These are phyloP conservation scores for Tagetes erecta DNA, from an alignment of 129 eudicot species.

Conservation along the genomic window DNA sequence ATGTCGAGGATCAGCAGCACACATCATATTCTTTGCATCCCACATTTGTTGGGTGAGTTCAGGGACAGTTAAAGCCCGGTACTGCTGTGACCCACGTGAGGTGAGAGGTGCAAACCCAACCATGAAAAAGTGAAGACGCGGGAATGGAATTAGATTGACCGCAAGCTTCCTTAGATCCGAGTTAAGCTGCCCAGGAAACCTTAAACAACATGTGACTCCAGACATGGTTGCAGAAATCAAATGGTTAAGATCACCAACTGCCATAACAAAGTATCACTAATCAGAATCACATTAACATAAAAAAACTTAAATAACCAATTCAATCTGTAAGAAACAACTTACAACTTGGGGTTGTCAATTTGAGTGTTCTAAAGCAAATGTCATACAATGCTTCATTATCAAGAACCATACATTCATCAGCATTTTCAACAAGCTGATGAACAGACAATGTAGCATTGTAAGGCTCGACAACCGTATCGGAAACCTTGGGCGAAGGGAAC, in stretches of 20 bases:
- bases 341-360: constrained; percentile 82
- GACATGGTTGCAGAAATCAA: constrained; percentile 79
- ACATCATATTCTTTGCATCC: constrained; percentile 61
- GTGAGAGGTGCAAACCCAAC: constrained; percentile 36
- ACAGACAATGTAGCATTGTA: constrained; percentile 60
- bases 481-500: constrained; percentile 59
- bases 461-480: constrained; percentile 77
- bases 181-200: constrained; percentile 79
- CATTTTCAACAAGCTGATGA: constrained; percentile 75
- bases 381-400: constrained; percentile 16
- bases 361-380: constrained; percentile 45
- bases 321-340: constrained; percentile 37
- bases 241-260: constrained; percentile 82
- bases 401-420: constrained; percentile 62
- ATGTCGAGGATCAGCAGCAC: constrained; percentile 43
- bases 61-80: constrained; percentile 73
- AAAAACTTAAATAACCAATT: not conserved
- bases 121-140: constrained; percentile 64
- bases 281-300: not conserved
- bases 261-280: not conserved
- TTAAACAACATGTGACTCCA: constrained; percentile 81
- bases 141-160: constrained; percentile 75
- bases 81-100: constrained; percentile 78
- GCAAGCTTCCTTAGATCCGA: constrained; percentile 74
- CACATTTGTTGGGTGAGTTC: constrained; percentile 82